These are phyloP conservation scores for Euphorbia schlechtendalii DNA, from an alignment of 441 rosid species.

Conservation along the genomic window DNA sequence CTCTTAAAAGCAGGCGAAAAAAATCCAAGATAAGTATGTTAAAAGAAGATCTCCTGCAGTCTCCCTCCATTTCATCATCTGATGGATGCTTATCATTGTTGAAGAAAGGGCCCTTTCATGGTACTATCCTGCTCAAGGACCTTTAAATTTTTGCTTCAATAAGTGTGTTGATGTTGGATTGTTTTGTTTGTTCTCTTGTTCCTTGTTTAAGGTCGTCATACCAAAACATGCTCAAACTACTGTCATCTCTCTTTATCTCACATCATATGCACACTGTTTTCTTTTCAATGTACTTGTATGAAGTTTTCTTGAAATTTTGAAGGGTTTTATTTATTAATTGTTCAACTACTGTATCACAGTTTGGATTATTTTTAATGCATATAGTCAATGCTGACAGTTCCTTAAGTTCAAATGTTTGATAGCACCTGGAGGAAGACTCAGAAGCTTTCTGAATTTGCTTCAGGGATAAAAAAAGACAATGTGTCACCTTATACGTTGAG, in stretches of 20 bases:
- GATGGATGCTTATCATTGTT: constrained; percentile 72
- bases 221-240: neutral
- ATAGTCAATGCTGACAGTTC: neutral
- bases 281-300: neutral
- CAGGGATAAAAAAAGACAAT: constrained; percentile 1
- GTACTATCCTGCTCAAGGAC: constrained; percentile 33
- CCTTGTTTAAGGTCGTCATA: neutral
- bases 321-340: neutral
- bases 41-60: constrained; percentile 39
- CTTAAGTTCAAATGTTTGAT: neutral
- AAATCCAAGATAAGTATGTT: constrained; percentile 34
- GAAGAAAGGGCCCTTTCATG: constrained; percentile 51
- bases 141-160: constrained; percentile 1
- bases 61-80: constrained; percentile 34
- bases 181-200: constrained; percentile 12
- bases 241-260: neutral
- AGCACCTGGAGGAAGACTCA: neutral
- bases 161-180: neutral
- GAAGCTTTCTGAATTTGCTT: neutral
- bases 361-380: neutral
- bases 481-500: neutral
- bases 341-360: neutral
- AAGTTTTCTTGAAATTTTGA: neutral
- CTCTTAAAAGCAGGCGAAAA: constrained; percentile 55
- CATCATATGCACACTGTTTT: neutral